Base-by-base conservation (phyloP, 202 grass and related monocot genomes). In the Schoenoplectus triqueter region DNA sequence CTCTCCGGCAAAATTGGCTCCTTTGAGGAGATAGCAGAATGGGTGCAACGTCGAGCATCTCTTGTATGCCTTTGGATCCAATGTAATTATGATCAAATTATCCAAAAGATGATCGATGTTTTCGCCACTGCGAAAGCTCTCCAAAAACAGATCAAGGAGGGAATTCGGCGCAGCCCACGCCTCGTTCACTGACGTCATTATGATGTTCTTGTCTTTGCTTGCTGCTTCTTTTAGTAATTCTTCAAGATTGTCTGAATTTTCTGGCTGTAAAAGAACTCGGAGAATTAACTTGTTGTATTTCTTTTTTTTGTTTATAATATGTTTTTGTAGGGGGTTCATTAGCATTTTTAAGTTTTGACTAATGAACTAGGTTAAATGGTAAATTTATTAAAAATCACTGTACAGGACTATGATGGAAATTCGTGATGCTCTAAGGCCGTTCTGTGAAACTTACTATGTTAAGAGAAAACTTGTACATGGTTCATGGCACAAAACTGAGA, bases 101-200 rank as follows among this genome's bases (percentile, higher is more conserved):
- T 95, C 52, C 18, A 84, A 61, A 73, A 93, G 85, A 71, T 90
- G 91, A 13, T 71, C 56, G 45, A 87, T 97, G 42, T 70, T 13
- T 69, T 97, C 86, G 22, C 95, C 95, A 49, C 52, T 41, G 15
- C 71, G 88, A 84, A 97, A 95, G 86, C 92, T 86, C 84, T 95
- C 91, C 0, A 95, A 85, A 81, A 98, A 98, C 1, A 95, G 88
- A 63, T 92, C 91, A 48, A 98, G 91, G 69, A 98, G 85, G 57
- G 95, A 95, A 15, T 86, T 84, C 18, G 89, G 57, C 20, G 87
- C 86, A 0, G 91, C 90, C 89, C 93, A 98, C 61, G 91, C 91
- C 63, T 83, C 88, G 83, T 95, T 98, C 62, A 95, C 88, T 64
- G 95, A 91, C 31, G 91, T 98, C 78, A 98, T 92, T 88, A 98